Base-by-base conservation (phyloP, 192 early-diverging fungal species). In the Rhizophagus sp. region DNA sequence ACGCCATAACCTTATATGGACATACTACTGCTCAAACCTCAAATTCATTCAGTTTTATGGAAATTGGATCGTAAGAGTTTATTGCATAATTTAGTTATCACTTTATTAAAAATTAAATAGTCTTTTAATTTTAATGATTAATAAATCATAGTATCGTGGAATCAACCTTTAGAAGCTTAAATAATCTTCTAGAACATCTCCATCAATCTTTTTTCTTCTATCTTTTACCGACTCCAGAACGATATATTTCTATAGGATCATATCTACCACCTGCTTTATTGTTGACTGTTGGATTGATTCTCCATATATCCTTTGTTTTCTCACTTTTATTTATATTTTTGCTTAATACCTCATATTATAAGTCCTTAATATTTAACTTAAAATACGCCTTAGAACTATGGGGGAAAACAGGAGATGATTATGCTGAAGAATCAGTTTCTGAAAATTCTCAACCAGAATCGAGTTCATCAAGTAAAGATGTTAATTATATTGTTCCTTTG, bases 171-270 rank as follows among this genome's bases (percentile, higher is more conserved):
- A 92, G 95, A 76, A 94, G 92, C 79, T 86, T 96, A 64, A 97
- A 95, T 87, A 98, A 97, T 81, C 80, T 99, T 63, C 87, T 99
- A 63, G 97, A 99, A 83, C 91, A 95, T 73, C 89, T 99, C 57
- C 97, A 99, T 81, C 96, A 97, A 82, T 94, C 96, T 52, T 99
- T 95, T 85, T 99, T 97, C 88, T 97, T 98, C 81, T 99, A 99
- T 84, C 87, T 96, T n/a, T 88, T 97, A 81, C 93, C 93, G n/a
- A 87, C 90, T 17, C 91, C 92, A 70, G 78, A 87, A 25, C 85
- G 87, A 62, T 96, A 94, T 84, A 92, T 97, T 41, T 96, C 96
- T 2, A 94, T 99, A 64, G 93, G 93, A 64, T 88, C 94, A 71
- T 99, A 97, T 82, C 91, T 97, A 77, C 95, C 95, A 24, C 95